Evolutionary conservation across 2,329 filamentous ascomycete genomes (phyloP), one percentile per base, ranked within the genome.

Genomic region (Didymella keratinophila): DNA sequence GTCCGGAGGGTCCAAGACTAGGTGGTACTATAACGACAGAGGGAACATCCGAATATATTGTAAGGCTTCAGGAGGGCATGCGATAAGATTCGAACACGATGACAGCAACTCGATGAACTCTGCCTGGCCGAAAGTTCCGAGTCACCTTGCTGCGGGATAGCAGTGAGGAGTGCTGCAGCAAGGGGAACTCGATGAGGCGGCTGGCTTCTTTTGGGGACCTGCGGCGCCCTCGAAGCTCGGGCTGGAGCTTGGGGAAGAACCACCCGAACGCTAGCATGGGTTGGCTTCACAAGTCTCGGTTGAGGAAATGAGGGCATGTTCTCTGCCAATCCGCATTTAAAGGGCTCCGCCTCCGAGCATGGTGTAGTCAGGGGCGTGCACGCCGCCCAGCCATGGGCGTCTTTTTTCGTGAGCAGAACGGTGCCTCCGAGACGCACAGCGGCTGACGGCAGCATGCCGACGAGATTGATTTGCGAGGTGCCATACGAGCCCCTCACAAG

Each of bases 161-260:
- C 72, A 74, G 71, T 70, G 71, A 74, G 70, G 69, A 74, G 68
- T 61, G 65, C 67, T 63, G 68, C 71, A 70, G 71, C 71, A 71
- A 75, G 72, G 71, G 66, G 72, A 70, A 60, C 52, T 37, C 50
- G 54, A 63, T 47, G 55, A 62, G 60, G 61, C 61, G 65, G 63
- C 63, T 68, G 69, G 70, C 67, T 63, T 67, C 65, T 74, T 74
- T 74, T 76, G 71, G 71, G 71, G 70, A 70, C 61, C 62, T 73
- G 71, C 69, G 63, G 65, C 67, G 58, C 62, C 60, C 62, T 67
- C 57, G 66, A 68, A 66, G 66, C 67, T 71, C 62, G 71, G 70
- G 63, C 66, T 66, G 63, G 63, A 71, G 69, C 70, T 72, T 71
- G 68, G 71, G 65, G 65, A 65, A 66, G 65, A 64, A 65, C 60